Evolutionary conservation across 192 early-diverging fungal species (phyloP), one percentile per base, ranked within the genome.

Genomic region (Thamnidium elegans): DNA sequence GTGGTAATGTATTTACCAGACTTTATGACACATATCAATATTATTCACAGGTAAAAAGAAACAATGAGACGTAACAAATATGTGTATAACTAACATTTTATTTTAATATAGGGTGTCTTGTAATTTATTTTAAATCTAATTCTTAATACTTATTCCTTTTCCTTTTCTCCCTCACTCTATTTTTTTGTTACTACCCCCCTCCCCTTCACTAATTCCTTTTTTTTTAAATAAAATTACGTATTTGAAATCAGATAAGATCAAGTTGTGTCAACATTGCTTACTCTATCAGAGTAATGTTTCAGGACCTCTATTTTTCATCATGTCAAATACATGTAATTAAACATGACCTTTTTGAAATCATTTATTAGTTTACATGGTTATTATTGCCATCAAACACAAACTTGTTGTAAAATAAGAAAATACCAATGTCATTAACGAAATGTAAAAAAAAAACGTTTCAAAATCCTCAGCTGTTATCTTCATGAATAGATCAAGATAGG

Each of bases 1-100:
- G 86, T 72, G 89, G 92, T 68, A 96, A 94, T 73, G 87, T 95
- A 55, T 96, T 93, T 78, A 96, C 93, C 6, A 81, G 90, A 69
- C 78, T 99, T 62, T 99, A 99, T 83, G 96, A 99, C 79, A 87
- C 90, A 26, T 99, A 95, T 82, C 96, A 99, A 78, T 94, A 96
- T 72, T 96, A 92, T 72, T 90, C 92, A 17, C 90, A 96, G 65
- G 94, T 64, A 68, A 51, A 42, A 42, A 42, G 52, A 19, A 52
- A 32, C 7, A 17, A 52, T 54, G 3, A 45, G 21, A 13, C 15
- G 13, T 15, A 14, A 14, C 8, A 10, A 48, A 13, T 5, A 1
- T 15, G 3, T 7, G 15, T 48, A 1, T 48, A 17, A 48, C 17
- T 48, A 39, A 39, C 14, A 48, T 19, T 48, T 48, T 48, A 48